phyloP scores from a whole-genome alignment of 2,329 filamentous ascomycete species.

The Claviceps humidiphila region DNA sequence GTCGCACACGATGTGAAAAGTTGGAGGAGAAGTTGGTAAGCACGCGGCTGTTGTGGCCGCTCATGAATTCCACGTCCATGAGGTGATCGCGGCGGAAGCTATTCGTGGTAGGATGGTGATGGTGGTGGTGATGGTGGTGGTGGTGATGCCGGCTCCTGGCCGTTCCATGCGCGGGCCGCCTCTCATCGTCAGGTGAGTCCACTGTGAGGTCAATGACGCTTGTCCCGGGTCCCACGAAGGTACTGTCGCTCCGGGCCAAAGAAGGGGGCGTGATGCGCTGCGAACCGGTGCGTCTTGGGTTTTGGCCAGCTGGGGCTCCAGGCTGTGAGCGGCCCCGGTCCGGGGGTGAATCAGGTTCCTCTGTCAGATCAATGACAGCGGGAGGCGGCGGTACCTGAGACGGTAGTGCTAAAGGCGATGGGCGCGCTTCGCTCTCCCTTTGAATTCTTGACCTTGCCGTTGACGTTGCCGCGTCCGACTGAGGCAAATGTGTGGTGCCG shows the following conservation, averaged over 20 bases:
- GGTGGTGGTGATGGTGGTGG: conserved; percentile 9
- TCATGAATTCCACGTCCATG: conserved; percentile 15
- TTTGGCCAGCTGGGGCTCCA: conserved; percentile 12
- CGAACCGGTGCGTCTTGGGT: conserved; percentile 29
- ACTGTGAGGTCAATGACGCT: conserved; percentile 40
- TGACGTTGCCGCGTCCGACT: neutral
- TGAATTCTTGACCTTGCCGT: neutral
- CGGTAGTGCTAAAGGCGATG: neutral
- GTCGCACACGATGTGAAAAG: conserved; percentile 13
- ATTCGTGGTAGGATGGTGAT: conserved; percentile 3
- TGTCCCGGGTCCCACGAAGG: conserved; percentile 20
- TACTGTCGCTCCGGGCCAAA: conserved; percentile 31
- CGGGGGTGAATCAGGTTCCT: conserved; percentile 34
- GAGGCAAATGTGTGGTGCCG: neutral
- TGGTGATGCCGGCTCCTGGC: conserved; percentile 4
- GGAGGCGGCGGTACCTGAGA: conserved; percentile 7
- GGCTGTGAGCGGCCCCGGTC: conserved; percentile 20
- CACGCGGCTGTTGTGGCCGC: conserved; percentile 6
- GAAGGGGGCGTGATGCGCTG: conserved; percentile 27
- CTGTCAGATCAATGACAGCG: conserved; percentile 36
- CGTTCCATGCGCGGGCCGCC: conserved; percentile 3
- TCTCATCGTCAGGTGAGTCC: conserved; percentile 27
- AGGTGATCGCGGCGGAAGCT: conserved; percentile 11
- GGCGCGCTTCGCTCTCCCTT: neutral
- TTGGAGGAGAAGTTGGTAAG: conserved; percentile 9